Conservation (phyloP, 192 early-diverging fungal species). For the Spizellomyces punctatus region DNA sequence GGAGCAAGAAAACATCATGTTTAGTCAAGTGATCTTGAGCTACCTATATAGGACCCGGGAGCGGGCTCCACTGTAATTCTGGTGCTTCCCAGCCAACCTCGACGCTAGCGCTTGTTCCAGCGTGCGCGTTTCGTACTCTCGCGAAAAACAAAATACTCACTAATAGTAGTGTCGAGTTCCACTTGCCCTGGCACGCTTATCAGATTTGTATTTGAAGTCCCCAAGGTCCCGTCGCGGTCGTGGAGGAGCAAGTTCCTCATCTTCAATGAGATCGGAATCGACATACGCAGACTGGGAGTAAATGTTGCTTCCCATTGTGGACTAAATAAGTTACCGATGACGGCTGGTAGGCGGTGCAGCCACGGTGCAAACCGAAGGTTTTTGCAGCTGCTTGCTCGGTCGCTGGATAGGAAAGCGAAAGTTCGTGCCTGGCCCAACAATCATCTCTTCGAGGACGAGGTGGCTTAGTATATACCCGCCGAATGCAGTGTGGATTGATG, state of each 20-base stretch:
- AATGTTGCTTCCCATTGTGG: conserved; percentile 14
- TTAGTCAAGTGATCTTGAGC: no score
- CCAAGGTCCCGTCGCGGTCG: conserved; percentile 18
- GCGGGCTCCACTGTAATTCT: no score
- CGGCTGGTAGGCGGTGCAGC: no score
- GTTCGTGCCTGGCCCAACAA: no score
- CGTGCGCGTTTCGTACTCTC: background rate
- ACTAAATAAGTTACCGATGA: background rate
- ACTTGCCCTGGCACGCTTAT: background rate
- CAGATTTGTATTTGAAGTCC: conserved; percentile 32
- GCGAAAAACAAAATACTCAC: conserved; percentile 10
- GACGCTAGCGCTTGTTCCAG: background rate
- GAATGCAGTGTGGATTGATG: no score
- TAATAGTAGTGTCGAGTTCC: conserved; percentile 26
- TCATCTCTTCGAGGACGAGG: no score
- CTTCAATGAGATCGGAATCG: conserved; percentile 8
- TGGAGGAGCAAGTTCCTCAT: conserved; percentile 6
- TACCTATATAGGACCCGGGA: no score
- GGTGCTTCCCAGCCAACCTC: background rate
- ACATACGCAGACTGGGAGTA: conserved; percentile 24
- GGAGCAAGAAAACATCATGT: background rate
- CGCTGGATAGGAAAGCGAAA: no score
- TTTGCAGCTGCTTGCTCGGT: no score
- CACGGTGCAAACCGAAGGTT: no score
- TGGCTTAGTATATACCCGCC: no score